Base-by-base conservation (phyloP, 768 basidiomycete genomes). In the Naganishia onofrii region DNA sequence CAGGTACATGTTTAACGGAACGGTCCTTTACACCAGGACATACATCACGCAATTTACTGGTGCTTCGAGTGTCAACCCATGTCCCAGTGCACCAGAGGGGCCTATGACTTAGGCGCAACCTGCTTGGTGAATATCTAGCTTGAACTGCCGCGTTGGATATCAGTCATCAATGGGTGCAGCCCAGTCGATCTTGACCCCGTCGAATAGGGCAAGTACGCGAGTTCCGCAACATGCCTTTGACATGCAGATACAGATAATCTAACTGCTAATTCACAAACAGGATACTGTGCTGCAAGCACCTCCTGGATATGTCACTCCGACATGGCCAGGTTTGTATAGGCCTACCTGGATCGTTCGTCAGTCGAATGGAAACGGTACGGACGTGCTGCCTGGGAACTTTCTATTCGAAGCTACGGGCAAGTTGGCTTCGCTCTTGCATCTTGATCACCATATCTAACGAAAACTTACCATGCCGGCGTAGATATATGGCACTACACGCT, bases 401-500 rank as follows among this genome's bases (percentile, higher is more conserved):
- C 60, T 63, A 2, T 63, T 63, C n/a, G 38, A 63, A 44, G 60
- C 60, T 1, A 15, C n/a, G 46, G 60, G 60, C 42, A 28, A 44
- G 60, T 36, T 46, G 2, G 1, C 29, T 21, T 63, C 38, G 7
- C 42, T 36, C 29, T 26, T 46, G 3, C 6, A 3, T 44, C 7
- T 7, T 9, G 23, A 1, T 15, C n/a, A 21, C 38, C 28, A 26
- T 29, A 44, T 15, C 32, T 63, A 10, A 63, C 34, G 19, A n/a
- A 21, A 28, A 2, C 23, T 1, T 65, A 5, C 51, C 6, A 0
- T 23, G 15, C 3, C 21, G n/a, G 5, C 6, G 12, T 34, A 72
- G 71, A 72, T 67, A 63, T 72, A 29, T 72, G 65, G 57, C 71
- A 72, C 38, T 72, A 68, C 36, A 72, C 71, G 26, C 71, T 72